These are phyloP conservation scores for Fusarium coffeatum DNA, from an alignment of 2,329 filamentous ascomycete genomes.

Conservation along the genomic window DNA sequence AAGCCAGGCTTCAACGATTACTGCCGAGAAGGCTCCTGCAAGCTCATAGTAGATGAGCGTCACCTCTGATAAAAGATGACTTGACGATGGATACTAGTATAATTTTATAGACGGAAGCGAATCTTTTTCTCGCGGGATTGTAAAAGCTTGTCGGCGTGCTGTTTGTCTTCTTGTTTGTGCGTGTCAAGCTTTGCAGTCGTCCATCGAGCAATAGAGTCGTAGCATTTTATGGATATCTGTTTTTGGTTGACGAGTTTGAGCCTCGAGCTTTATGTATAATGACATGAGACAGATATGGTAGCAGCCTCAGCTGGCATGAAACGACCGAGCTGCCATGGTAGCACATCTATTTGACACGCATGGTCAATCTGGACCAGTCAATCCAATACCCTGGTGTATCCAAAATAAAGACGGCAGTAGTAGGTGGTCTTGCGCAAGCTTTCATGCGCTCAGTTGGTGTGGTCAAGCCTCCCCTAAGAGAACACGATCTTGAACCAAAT, in stretches of 20 bases:
- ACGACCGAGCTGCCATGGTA: not conserved
- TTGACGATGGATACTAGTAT: slow-evolving; percentile 44
- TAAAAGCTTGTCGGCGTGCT: slow-evolving; percentile 28
- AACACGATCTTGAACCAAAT: not conserved
- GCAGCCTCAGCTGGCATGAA: not conserved
- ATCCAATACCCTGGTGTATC: not conserved
- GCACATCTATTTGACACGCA: not conserved
- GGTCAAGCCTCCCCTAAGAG: not conserved
- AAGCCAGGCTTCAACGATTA: slow-evolving; percentile 2
- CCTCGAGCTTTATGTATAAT: slow-evolving; percentile 31
- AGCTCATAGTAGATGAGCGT: slow-evolving; percentile 9
- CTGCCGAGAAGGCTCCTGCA: slow-evolving; percentile 29
- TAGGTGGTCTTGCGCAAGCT: not conserved
- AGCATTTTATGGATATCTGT: slow-evolving; percentile 43
- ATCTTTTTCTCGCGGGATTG: slow-evolving; percentile 19
- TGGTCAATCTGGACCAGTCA: not conserved
- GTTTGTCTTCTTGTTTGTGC: slow-evolving; percentile 29
- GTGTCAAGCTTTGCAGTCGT: slow-evolving; percentile 19
- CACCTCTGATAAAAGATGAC: slow-evolving; percentile 31
- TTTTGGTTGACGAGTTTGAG: slow-evolving; percentile 39
- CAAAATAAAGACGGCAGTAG: not conserved
- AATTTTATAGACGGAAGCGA: slow-evolving; percentile 28
- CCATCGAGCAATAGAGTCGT: slow-evolving; percentile 13
- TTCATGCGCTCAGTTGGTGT: not conserved
- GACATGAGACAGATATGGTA: not conserved